Percentiles rank a stretch among this genome's conserved stretches.
Evolutionary conservation across 345 rosid genomes (phyloP).

Genomic region (Rhizophora mangle): DNA sequence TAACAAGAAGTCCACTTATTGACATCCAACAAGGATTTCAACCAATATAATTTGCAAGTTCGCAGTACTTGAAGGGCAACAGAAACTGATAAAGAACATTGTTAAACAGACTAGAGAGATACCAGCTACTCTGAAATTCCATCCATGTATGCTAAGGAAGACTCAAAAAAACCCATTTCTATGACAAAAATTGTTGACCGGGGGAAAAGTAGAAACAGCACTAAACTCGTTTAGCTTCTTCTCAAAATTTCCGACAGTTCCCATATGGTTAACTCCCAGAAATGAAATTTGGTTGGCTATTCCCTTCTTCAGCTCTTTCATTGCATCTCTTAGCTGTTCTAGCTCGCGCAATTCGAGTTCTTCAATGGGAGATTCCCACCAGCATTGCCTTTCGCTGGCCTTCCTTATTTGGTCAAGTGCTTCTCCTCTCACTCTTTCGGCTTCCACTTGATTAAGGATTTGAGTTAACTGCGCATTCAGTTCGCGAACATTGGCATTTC

Average conservation of each 20-base stretch:
- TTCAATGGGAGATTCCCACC: constrained; percentile 26
- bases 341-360: constrained; percentile 12
- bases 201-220: neutral
- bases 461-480: constrained; percentile 9
- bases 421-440: constrained; percentile 15
- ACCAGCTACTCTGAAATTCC: constrained; percentile 13
- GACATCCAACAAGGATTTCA: no score
- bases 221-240: constrained; percentile 11
- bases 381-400: neutral
- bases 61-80: no score
- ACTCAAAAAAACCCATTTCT: constrained; percentile 16
- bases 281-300: constrained; percentile 8
- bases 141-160: neutral
- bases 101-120: constrained; percentile 10
- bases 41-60: no score
- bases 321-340: constrained; percentile 10
- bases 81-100: no score
- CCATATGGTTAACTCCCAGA: neutral
- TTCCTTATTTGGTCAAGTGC: constrained; percentile 8
- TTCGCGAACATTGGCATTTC: constrained; percentile 18
- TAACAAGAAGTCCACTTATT: no score
- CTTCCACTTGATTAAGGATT: constrained; percentile 3
- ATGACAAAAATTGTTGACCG: constrained; percentile 10
- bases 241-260: constrained; percentile 6
- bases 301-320: constrained; percentile 15